phyloP scores from a whole-genome alignment of 495 filamentous ascomycete genomes.

The Neurospora sp. region DNA sequence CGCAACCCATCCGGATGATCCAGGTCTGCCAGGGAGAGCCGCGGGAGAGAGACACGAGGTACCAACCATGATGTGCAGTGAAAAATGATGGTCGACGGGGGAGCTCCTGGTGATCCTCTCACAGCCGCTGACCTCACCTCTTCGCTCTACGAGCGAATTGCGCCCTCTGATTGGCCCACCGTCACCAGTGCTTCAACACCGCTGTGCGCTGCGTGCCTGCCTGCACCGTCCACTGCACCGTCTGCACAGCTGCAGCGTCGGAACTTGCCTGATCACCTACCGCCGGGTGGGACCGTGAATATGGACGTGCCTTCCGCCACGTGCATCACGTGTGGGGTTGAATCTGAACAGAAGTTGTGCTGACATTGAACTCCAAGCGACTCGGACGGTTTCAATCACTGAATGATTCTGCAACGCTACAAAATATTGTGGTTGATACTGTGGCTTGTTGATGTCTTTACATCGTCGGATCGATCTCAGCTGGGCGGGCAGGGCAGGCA shows the following conservation, averaged over 20 bases:
- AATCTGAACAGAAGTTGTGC: background rate
- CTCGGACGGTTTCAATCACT: background rate
- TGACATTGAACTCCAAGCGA: background rate
- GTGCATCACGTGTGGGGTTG: background rate
- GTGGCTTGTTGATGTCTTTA: background rate
- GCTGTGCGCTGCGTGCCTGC: background rate
- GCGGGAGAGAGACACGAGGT: background rate
- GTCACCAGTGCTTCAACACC: background rate
- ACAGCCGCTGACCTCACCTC: background rate
- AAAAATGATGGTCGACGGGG: background rate
- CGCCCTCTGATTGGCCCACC: background rate
- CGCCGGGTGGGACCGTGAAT: background rate
- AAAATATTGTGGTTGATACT: background rate
- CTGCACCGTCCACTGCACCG: background rate
- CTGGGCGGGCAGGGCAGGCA: background rate
- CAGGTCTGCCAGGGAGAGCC: background rate
- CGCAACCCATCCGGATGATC: background rate
- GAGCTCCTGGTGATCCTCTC: background rate
- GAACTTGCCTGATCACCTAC: background rate
- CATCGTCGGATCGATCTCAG: background rate
- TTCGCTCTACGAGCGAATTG: background rate
- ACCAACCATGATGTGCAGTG: background rate
- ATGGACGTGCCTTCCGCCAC: background rate
- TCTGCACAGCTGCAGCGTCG: background rate
- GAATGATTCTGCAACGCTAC: background rate